Conservation (phyloP, 2,329 filamentous ascomycete genomes). For the Claviceps purpurea region DNA sequence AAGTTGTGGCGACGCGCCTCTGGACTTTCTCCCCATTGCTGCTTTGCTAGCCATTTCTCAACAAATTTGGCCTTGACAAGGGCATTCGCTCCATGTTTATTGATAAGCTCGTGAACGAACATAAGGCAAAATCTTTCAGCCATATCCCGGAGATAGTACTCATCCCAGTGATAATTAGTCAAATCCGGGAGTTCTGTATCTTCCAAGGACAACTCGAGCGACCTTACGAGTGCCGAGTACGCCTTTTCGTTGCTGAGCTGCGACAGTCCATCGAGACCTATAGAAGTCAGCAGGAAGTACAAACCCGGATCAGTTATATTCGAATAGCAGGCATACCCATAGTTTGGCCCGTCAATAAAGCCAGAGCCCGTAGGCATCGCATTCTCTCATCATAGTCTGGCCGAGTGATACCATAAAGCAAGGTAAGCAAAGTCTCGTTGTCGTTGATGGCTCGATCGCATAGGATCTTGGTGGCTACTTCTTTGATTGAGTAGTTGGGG, state of each 20-base stretch:
- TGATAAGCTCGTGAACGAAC: conserved; percentile 45
- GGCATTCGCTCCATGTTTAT: conserved; percentile 40
- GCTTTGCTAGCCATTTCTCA: conserved; percentile 60
- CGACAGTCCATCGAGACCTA: conserved; percentile 25
- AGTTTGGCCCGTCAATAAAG: conserved; percentile 35
- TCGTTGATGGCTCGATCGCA: conserved; percentile 48
- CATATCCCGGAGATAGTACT: conserved; percentile 48
- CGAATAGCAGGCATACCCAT: conserved; percentile 12
- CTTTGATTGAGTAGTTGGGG: conserved; percentile 59
- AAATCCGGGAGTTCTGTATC: conserved; percentile 38
- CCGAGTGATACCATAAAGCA: conserved; percentile 46
- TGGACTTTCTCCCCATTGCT: conserved; percentile 49
- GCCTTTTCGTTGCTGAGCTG: conserved; percentile 36
- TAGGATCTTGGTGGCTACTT: conserved; percentile 49
- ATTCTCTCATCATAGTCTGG: conserved; percentile 47
- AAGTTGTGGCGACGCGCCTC: conserved; percentile 43
- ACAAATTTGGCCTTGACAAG: conserved; percentile 53
- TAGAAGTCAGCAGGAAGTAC: conserved; percentile 8
- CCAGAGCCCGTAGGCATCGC: conserved; percentile 41
- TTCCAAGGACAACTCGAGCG: conserved; percentile 40
- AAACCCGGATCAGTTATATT: neutral
- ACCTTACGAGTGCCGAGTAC: conserved; percentile 45
- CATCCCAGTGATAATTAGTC: conserved; percentile 44
- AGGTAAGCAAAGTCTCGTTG: conserved; percentile 29
- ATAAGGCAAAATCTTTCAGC: conserved; percentile 47